A percentile compares a stretch with the other conserved stretches of the same genome.
Evolutionary conservation across 345 rosid genomes (phyloP).

Genomic region (Firmiana major): DNA sequence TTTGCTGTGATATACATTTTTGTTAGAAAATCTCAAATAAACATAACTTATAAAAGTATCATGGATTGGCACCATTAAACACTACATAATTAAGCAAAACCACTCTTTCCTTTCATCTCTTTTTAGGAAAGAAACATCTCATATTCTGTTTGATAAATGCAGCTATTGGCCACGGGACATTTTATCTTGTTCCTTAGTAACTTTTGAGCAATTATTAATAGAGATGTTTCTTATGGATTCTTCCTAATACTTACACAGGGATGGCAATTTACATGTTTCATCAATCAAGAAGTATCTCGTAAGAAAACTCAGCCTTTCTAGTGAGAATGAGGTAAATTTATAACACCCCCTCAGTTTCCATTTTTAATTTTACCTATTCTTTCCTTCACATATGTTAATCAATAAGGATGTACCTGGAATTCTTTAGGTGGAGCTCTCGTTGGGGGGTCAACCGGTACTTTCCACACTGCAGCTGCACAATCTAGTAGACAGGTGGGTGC

Average conservation of each 20-base stretch:
- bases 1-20: too few species aligned
- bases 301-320: slow-evolving; percentile 34
- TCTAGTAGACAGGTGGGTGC: slow-evolving; percentile 43
- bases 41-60: too few species aligned
- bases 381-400: neutral
- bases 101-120: neutral
- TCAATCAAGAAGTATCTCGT: slow-evolving; percentile 34
- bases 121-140: neutral
- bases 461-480: slow-evolving; percentile 28
- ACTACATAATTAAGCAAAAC: neutral
- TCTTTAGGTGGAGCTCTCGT: slow-evolving; percentile 46
- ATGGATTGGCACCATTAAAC: too few species aligned
- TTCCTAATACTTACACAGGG: slow-evolving; percentile 28
- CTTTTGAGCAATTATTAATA: neutral
- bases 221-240: neutral
- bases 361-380: neutral
- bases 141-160: neutral
- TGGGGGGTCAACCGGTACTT: slow-evolving; percentile 36
- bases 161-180: neutral
- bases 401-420: neutral
- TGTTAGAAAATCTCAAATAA: too few species aligned
- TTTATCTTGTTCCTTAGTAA: neutral
- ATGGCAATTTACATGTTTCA: slow-evolving; percentile 36
- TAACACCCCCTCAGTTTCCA: neutral
- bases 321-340: slow-evolving; percentile 41